Percentiles rank a stretch among this genome's conserved stretches.
These are phyloP conservation scores for Ulota crispa DNA, from an alignment of 225 moss, liverwort and hornwort species.

Conservation along the genomic window DNA sequence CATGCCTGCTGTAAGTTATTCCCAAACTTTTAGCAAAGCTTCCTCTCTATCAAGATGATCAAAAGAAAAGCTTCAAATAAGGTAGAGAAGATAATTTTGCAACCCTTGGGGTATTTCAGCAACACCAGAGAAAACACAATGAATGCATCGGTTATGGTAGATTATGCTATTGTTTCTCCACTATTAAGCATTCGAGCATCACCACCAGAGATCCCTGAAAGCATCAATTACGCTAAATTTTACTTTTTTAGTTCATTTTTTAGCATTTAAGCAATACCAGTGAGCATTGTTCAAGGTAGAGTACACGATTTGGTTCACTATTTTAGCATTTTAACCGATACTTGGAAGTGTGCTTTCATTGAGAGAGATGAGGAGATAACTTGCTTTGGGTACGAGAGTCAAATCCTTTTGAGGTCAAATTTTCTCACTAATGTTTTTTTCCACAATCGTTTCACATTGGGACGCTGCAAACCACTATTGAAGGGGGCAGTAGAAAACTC, in stretches of 20 bases:
- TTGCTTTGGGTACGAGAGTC: background rate
- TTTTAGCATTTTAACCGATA: background rate
- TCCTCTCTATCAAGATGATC: background rate
- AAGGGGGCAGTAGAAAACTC: background rate
- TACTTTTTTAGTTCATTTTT: no score
- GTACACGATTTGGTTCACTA: background rate
- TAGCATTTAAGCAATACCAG: background rate
- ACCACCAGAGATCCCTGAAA: background rate
- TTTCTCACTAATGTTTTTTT: background rate
- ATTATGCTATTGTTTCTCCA: no score
- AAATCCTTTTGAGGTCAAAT: background rate
- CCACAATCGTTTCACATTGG: background rate
- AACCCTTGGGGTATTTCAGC: no score
- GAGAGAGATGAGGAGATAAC: background rate
- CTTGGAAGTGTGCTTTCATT: background rate
- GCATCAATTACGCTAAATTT: background rate
- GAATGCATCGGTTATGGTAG: no score
- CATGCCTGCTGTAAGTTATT: constrained; percentile 60
- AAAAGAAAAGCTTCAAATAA: no score
- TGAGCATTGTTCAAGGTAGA: background rate
- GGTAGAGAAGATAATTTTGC: no score
- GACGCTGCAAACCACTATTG: background rate
- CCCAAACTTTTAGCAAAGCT: background rate
- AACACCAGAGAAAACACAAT: no score
- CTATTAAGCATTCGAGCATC: background rate